These are phyloP conservation scores for Blastocrithidia nonstop DNA, from an alignment of 208 protist species.

Conservation along the genomic window DNA sequence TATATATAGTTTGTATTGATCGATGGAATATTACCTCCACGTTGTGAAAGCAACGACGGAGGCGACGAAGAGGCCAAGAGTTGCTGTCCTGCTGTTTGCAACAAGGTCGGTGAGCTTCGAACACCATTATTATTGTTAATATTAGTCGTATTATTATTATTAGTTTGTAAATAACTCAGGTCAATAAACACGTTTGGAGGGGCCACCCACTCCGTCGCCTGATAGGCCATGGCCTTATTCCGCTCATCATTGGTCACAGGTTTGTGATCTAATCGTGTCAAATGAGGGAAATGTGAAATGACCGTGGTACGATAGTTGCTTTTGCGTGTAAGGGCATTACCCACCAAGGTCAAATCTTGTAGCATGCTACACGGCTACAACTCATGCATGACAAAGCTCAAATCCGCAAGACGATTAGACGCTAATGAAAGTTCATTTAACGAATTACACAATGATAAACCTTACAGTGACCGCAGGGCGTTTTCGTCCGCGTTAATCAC, in stretches of 20 bases:
- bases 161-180: constrained; percentile 14
- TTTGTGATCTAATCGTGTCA: constrained; percentile 35
- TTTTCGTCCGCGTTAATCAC: no score
- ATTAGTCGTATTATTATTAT: constrained; percentile 1
- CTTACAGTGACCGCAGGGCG: no score
- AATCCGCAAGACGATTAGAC: no score
- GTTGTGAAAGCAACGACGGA: no score
- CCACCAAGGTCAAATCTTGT: constrained; percentile 19
- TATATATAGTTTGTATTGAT: no score
- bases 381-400: no score
- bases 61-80: no score
- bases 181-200: constrained; percentile 71
- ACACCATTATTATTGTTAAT: constrained; percentile 1
- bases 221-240: constrained; percentile 24
- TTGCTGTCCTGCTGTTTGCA: constrained; percentile 1
- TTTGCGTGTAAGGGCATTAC: constrained; percentile 72
- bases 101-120: neutral
- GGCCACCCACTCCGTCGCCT: constrained; percentile 19
- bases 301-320: constrained; percentile 42
- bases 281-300: constrained; percentile 18
- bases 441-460: no score
- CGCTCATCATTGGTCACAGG: constrained; percentile 60
- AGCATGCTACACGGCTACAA: no score
- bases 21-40: no score
- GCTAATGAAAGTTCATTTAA: no score